Evolutionary conservation across 1,284 basidiomycete genomes (phyloP).

Genomic region (Peniophora sp.): DNA sequence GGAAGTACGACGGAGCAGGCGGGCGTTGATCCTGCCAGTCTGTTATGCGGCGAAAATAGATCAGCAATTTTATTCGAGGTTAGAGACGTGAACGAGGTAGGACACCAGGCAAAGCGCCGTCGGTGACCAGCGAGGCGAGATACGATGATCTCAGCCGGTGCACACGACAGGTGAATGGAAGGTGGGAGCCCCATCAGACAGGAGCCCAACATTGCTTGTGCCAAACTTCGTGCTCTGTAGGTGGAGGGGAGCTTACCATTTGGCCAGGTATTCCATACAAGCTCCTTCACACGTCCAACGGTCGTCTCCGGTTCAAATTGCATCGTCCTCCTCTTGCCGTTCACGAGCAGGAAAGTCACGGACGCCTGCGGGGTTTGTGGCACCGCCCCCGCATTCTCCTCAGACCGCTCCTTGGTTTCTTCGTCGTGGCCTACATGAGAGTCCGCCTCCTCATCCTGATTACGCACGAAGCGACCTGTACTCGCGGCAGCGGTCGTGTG

Average conservation of each 20-base stretch:
- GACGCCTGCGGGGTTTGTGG: conserved; percentile 59
- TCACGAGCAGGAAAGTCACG: conserved; percentile 71
- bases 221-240: background rate
- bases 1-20: conserved; percentile 70
- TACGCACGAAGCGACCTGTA: background rate
- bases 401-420: conserved; percentile 2
- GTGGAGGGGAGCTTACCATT: conserved; percentile 39
- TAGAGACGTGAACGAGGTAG: conserved; percentile 3
- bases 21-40: conserved; percentile 80
- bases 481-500: background rate
- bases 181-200: background rate
- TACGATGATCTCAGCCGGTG: background rate
- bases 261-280: conserved; percentile 82
- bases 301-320: conserved; percentile 74
- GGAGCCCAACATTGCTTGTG: background rate
- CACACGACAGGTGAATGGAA: background rate
- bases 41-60: conserved; percentile 19
- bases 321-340: conserved; percentile 66
- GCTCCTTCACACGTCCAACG: conserved; percentile 75
- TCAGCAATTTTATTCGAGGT: background rate
- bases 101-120: conserved; percentile 1
- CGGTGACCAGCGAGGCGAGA: background rate
- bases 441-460: conserved; percentile 9
- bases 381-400: conserved; percentile 17
- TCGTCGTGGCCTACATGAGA: background rate